These are phyloP conservation scores for Magnaporthiopsis rhizophila DNA, from an alignment of 2,329 filamentous ascomycete species.

Conservation along the genomic window DNA sequence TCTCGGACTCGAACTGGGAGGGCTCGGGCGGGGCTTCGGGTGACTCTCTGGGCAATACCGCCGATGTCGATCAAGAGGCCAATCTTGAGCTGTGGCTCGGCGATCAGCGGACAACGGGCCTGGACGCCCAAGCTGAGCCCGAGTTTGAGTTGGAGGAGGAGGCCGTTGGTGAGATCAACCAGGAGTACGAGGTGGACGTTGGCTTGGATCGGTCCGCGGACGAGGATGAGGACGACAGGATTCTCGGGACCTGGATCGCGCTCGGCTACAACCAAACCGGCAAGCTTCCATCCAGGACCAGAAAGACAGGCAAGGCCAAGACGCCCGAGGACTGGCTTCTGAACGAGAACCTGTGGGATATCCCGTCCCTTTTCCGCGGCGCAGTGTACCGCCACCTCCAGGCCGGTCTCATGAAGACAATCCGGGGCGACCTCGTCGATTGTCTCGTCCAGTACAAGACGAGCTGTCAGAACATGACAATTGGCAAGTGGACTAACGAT, in stretches of 20 bases:
- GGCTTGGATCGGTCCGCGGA: constrained; percentile 27
- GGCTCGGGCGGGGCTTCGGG: not conserved
- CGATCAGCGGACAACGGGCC: constrained; percentile 42
- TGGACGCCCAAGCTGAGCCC: constrained; percentile 20
- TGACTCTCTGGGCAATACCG: not conserved
- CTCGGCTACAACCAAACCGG: constrained; percentile 34
- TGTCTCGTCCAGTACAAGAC: not conserved
- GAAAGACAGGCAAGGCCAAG: constrained; percentile 12
- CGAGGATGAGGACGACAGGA: constrained; percentile 25
- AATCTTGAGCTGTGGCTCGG: constrained; percentile 33
- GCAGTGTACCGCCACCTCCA: constrained; percentile 61
- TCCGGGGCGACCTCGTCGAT: constrained; percentile 35
- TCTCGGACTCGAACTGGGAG: constrained; percentile 40
- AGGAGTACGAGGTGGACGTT: constrained; percentile 38
- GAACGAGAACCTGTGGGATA: constrained; percentile 49
- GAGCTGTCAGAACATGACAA: constrained; percentile 41
- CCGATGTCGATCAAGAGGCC: constrained; percentile 10
- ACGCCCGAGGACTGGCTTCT: constrained; percentile 9
- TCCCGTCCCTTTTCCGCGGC: constrained; percentile 48
- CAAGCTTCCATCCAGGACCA: constrained; percentile 15
- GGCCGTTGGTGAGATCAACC: constrained; percentile 43
- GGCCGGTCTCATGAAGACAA: constrained; percentile 38
- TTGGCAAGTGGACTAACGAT: constrained; percentile 52
- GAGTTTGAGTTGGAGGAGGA: constrained; percentile 36
- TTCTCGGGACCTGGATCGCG: constrained; percentile 35